Evolutionary conservation across 2,329 filamentous ascomycete genomes (phyloP).

Genomic region (Drechslera avenae): DNA sequence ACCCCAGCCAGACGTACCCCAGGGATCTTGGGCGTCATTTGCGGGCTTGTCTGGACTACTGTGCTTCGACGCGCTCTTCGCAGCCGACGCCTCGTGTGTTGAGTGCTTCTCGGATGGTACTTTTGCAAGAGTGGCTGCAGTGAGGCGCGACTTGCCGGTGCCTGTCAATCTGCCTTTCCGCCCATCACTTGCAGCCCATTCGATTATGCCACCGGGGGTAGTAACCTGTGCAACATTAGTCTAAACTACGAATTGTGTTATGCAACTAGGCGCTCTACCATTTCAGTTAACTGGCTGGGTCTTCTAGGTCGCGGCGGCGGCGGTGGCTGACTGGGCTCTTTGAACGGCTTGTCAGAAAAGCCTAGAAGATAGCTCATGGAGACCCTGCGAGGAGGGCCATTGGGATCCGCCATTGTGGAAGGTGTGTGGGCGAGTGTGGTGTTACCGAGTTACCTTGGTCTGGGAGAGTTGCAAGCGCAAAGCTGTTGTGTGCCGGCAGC

Average conservation of each 20-base stretch:
- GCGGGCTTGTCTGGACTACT: not conserved
- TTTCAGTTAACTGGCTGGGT: constrained; percentile 15
- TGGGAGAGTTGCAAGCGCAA: too few relatives aligned
- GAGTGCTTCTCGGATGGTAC: constrained; percentile 13
- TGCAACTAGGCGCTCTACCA: constrained; percentile 9
- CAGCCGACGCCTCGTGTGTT: not conserved
- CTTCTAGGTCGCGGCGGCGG: constrained; percentile 8
- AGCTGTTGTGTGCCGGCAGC: not conserved
- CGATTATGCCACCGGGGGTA: constrained; percentile 34
- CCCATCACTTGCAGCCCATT: constrained; percentile 44
- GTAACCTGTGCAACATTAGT: constrained; percentile 20
- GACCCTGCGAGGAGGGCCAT: constrained; percentile 19
- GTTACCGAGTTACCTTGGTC: not conserved
- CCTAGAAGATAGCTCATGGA: constrained; percentile 39
- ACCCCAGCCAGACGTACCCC: not conserved
- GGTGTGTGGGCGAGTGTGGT: too few relatives aligned
- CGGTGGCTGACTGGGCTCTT: constrained; percentile 19
- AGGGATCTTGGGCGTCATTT: not conserved
- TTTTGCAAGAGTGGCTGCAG: constrained; percentile 18
- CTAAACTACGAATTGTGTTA: not conserved
- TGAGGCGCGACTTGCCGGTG: constrained; percentile 21
- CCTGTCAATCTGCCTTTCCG: constrained; percentile 35
- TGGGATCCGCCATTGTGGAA: constrained; percentile 21
- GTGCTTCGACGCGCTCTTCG: constrained; percentile 7
- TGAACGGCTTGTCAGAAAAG: constrained; percentile 39